Percentiles rank a stretch among this genome's conserved stretches.
Conservation (phyloP, 805 yeast genomes). For the Dipodascopsis uninucleata region DNA sequence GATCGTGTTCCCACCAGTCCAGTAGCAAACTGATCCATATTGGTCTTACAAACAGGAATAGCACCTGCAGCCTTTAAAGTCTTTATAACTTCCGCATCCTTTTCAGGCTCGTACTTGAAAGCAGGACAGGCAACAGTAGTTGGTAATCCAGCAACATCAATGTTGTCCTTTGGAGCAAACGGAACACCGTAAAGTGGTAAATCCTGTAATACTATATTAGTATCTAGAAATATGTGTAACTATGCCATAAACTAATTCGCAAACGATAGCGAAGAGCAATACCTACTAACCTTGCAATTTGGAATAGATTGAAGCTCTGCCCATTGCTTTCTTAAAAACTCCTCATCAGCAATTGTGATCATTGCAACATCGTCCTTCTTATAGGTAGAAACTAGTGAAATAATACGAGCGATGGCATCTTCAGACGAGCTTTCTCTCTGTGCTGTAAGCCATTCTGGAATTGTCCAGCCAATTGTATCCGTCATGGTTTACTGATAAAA, state of each 20-base stretch:
- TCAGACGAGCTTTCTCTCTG: slow-evolving; percentile 62
- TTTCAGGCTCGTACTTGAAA: slow-evolving; percentile 60
- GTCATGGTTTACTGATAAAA: no score
- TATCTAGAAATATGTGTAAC: background rate
- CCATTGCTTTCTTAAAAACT: slow-evolving; percentile 72
- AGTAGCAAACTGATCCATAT: slow-evolving; percentile 95
- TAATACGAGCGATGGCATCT: slow-evolving; percentile 53
- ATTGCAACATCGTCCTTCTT: slow-evolving; percentile 72
- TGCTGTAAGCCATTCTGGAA: slow-evolving; percentile 69
- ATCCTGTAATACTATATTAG: slow-evolving; percentile 20
- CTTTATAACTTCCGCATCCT: slow-evolving; percentile 73
- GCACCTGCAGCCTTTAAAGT: slow-evolving; percentile 87
- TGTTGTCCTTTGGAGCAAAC: slow-evolving; percentile 89
- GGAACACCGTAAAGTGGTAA: slow-evolving; percentile 88
- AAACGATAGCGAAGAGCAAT: background rate
- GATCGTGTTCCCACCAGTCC: slow-evolving; percentile 94
- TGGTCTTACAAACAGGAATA: slow-evolving; percentile 87
- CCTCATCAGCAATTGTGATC: slow-evolving; percentile 70
- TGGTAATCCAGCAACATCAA: slow-evolving; percentile 73
- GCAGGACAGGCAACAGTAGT: slow-evolving; percentile 99
- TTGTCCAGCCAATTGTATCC: slow-evolving; percentile 63
- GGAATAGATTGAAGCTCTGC: slow-evolving; percentile 57
- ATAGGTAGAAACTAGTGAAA: slow-evolving; percentile 35
- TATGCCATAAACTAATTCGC: no score
- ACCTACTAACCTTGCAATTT: slow-evolving; percentile 47